Evolutionary conservation across 202 grass and related monocot genomes (phyloP).

Genomic region (Zoysia matrella): DNA sequence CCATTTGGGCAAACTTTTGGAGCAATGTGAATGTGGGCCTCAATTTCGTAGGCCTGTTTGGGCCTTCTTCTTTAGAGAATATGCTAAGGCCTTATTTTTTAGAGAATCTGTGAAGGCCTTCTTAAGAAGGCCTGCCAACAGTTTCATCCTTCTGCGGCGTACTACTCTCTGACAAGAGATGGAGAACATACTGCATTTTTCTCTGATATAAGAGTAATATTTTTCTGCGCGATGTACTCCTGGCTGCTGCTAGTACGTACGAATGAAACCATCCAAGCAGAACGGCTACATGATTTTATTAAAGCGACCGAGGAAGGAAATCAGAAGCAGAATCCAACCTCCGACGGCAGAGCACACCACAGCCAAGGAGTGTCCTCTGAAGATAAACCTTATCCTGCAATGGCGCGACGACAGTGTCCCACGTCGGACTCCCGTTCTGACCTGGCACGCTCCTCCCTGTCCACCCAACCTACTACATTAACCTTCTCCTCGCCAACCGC

Average conservation of each 20-base stretch:
- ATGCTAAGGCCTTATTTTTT: no score
- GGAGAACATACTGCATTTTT: neutral
- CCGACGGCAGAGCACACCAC: neutral
- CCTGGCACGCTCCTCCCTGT: conserved; percentile 29
- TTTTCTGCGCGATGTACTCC: neutral
- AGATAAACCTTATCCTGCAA: conserved; percentile 64
- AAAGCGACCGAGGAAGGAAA: neutral
- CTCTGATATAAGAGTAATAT: no score
- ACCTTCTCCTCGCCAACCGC: conserved; percentile 34
- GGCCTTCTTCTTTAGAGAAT: no score
- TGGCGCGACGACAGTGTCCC: conserved; percentile 41
- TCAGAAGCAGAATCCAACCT: conserved; percentile 24
- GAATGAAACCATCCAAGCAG: neutral
- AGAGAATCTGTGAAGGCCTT: neutral
- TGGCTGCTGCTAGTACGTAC: neutral
- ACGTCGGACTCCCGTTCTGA: conserved; percentile 49
- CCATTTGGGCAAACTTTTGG: neutral
- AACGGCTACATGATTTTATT: neutral
- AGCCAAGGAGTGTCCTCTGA: conserved; percentile 21
- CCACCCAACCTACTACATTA: conserved; percentile 44
- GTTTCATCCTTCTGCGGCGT: neutral
- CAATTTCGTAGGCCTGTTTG: no score
- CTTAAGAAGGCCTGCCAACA: neutral
- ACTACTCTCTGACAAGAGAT: neutral
- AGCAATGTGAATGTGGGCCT: no score